These are phyloP conservation scores for Chalciporus chontae DNA, from an alignment of 768 basidiomycete genomes.

Conservation along the genomic window DNA sequence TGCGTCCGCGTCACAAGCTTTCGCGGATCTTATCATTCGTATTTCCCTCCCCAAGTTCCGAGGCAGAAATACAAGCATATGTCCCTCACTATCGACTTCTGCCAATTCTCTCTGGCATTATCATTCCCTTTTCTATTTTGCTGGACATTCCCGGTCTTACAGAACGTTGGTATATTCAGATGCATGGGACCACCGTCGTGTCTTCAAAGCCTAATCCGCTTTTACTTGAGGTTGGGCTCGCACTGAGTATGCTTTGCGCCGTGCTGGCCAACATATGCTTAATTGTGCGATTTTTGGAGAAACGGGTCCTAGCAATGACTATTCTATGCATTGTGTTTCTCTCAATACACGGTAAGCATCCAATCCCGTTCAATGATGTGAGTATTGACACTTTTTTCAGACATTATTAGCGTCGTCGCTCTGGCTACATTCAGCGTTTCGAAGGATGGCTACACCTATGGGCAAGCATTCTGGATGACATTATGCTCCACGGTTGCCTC, in stretches of 20 bases:
- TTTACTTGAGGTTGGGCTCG: constrained; percentile 59
- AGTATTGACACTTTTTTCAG: constrained; percentile 32
- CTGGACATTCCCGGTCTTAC: constrained; percentile 80
- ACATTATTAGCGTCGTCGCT: constrained; percentile 62
- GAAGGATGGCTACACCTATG: constrained; percentile 68
- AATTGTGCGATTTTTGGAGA: constrained; percentile 70
- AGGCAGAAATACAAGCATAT: constrained; percentile 32
- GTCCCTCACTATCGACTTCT: constrained; percentile 58
- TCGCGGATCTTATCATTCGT: constrained; percentile 9
- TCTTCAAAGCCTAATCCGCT: constrained; percentile 51
- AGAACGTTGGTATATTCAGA: constrained; percentile 69
- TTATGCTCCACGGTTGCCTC: constrained; percentile 71
- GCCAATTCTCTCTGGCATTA: constrained; percentile 63
- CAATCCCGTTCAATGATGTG: background rate
- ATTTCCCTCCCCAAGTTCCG: constrained; percentile 17
- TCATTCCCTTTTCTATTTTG: constrained; percentile 77
- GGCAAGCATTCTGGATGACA: constrained; percentile 72
- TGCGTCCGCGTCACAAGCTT: background rate
- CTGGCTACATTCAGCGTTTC: constrained; percentile 60
- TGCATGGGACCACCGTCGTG: constrained; percentile 35
- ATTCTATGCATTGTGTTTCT: constrained; percentile 60
- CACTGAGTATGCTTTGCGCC: constrained; percentile 64
- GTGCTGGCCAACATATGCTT: constrained; percentile 67
- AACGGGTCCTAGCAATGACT: constrained; percentile 57
- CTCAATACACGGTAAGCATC: constrained; percentile 60